Conservation (phyloP, 2,329 filamentous ascomycete species). For the Lomentospora prolificans region DNA sequence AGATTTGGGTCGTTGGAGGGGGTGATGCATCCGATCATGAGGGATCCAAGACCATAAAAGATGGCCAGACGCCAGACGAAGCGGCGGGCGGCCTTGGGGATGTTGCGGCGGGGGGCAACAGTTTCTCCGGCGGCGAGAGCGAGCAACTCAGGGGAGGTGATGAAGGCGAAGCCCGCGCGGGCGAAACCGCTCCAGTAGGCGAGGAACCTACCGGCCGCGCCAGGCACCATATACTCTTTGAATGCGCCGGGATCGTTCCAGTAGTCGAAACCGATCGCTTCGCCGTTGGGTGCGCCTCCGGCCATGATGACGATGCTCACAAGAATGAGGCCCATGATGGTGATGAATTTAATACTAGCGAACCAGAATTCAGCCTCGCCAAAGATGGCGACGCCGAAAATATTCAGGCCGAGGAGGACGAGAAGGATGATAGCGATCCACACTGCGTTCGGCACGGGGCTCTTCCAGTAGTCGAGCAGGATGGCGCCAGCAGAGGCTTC, state of each 20-base stretch:
- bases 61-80: conserved; percentile 53
- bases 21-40: conserved; percentile 52
- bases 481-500: conserved; percentile 49
- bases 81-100: conserved; percentile 53
- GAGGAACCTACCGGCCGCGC: conserved; percentile 42
- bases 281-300: conserved; percentile 41
- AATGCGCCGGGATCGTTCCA: conserved; percentile 33
- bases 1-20: conserved; percentile 56
- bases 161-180: conserved; percentile 51
- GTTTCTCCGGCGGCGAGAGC: conserved; percentile 57
- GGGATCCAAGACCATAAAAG: conserved; percentile 54
- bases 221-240: conserved; percentile 34
- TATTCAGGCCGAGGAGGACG: conserved; percentile 45
- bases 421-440: conserved; percentile 51
- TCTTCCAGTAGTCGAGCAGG: conserved; percentile 51
- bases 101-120: conserved; percentile 52
- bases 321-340: conserved; percentile 48
- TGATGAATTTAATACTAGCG: conserved; percentile 49
- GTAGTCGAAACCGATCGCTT: conserved; percentile 30
- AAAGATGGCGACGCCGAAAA: conserved; percentile 46
- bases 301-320: conserved; percentile 46
- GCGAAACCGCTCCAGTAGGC: conserved; percentile 49
- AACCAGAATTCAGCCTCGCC: conserved; percentile 56
- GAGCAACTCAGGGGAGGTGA: conserved; percentile 52
- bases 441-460: conserved; percentile 38